Evolutionary conservation across 768 basidiomycete species (phyloP).

Genomic region (Cyclocybe cylindracea): DNA sequence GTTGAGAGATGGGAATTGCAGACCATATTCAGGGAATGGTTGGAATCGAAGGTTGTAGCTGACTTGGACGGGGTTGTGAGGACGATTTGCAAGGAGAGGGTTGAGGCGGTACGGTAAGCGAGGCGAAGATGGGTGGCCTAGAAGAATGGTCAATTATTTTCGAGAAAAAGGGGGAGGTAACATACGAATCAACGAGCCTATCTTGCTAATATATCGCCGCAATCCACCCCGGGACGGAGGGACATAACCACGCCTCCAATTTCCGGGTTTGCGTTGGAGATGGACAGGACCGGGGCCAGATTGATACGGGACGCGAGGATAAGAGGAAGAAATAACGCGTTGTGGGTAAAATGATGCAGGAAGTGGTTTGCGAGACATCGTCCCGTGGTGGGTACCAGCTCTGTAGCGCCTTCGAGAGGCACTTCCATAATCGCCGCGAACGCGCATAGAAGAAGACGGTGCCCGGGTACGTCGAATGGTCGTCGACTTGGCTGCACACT

Average conservation of each 20-base stretch:
- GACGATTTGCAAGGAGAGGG: conserved; percentile 9
- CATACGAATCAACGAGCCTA: conserved; percentile 11
- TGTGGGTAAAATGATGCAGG: conserved; percentile 4
- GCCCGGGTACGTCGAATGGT: too few relatives aligned
- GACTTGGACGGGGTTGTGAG: conserved; percentile 1
- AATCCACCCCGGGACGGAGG: conserved; percentile 14
- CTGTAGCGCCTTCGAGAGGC: conserved; percentile 2
- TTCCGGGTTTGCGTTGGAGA: conserved; percentile 8
- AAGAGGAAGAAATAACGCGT: background rate
- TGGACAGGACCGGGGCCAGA: background rate
- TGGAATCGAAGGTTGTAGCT: conserved; percentile 13
- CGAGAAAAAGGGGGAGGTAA: background rate
- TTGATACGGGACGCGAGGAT: background rate
- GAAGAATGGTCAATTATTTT: background rate
- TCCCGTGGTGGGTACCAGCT: conserved; percentile 4
- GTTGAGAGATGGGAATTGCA: background rate
- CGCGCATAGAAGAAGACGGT: background rate
- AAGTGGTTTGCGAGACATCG: conserved; percentile 8
- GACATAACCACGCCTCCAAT: conserved; percentile 14
- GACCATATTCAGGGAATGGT: conserved; percentile 4
- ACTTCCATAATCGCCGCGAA: background rate
- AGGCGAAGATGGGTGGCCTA: conserved; percentile 6
- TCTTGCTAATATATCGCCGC: conserved; percentile 9
- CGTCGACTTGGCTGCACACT: too few relatives aligned
- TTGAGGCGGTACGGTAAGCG: conserved; percentile 5